These are phyloP conservation scores for Kodamaea derodonti DNA, from an alignment of 1,139 yeast genomes.

Conservation along the genomic window DNA sequence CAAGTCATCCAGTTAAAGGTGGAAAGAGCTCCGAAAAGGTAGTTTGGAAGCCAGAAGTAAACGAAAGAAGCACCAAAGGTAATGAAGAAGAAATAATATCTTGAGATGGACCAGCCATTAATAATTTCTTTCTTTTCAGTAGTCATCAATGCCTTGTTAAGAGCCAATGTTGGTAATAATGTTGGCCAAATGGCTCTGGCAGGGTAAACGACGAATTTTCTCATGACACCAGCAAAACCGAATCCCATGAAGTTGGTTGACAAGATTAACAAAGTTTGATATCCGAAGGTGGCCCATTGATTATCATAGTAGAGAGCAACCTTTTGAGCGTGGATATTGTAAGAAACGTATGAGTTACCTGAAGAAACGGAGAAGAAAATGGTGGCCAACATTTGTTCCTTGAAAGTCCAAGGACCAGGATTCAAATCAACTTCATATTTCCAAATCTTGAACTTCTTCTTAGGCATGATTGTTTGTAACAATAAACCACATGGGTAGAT, in stretches of 20 bases:
- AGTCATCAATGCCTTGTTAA: slow-evolving; percentile 17
- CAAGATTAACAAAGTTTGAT: slow-evolving; percentile 13
- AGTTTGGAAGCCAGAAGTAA: slow-evolving; percentile 19
- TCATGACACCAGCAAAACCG: slow-evolving; percentile 20
- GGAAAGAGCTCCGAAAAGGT: slow-evolving; percentile 14
- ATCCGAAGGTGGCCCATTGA: slow-evolving; percentile 17
- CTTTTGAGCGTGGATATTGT: slow-evolving; percentile 16
- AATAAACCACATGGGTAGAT: slow-evolving; percentile 53
- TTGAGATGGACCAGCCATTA: slow-evolving; percentile 18
- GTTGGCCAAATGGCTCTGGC: slow-evolving; percentile 15
- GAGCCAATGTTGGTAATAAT: slow-evolving; percentile 17
- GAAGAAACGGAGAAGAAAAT: slow-evolving; percentile 16
- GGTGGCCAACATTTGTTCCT: slow-evolving; percentile 21
- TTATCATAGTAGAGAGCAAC: slow-evolving; percentile 13
- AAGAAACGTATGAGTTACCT: slow-evolving; percentile 10
- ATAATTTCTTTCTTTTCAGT: slow-evolving; percentile 15
- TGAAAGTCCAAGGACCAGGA: slow-evolving; percentile 23
- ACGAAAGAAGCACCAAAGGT: slow-evolving; percentile 11
- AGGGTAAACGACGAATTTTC: slow-evolving; percentile 17
- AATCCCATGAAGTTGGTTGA: slow-evolving; percentile 19
- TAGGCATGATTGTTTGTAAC: slow-evolving; percentile 20
- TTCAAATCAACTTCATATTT: slow-evolving; percentile 16
- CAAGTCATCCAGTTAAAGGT: slow-evolving; percentile 20
- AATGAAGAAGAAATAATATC: slow-evolving; percentile 14
- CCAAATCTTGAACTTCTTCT: slow-evolving; percentile 15